A percentile compares a stretch with the other conserved stretches of the same genome.
phyloP scores from a whole-genome alignment of 164 flowering plant genomes.

The Tinospora cordifolia region DNA sequence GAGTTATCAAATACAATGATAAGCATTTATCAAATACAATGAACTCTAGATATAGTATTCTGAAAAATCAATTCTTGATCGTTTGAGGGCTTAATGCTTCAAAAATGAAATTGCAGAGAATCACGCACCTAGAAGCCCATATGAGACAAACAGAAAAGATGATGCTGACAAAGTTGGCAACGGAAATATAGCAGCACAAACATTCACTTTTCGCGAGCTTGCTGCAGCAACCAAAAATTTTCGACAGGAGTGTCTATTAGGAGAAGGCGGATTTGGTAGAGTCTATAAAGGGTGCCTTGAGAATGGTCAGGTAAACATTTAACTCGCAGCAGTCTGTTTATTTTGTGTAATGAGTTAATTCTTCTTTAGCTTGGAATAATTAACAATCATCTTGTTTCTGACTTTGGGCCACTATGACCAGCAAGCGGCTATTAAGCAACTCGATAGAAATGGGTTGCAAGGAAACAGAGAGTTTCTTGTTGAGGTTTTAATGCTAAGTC shows the following conservation, averaged over 20 bases:
- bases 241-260: constrained; percentile 25
- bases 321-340: neutral
- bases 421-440: constrained; percentile 33
- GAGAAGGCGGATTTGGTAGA: constrained; percentile 36
- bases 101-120: constrained; percentile 25
- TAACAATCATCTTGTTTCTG: neutral
- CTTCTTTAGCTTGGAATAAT: neutral
- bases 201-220: constrained; percentile 29
- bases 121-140: constrained; percentile 11
- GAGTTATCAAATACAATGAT: neutral
- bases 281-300: constrained; percentile 30
- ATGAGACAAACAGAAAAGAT: constrained; percentile 16
- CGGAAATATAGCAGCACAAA: constrained; percentile 32
- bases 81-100: neutral
- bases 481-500: constrained; percentile 31
- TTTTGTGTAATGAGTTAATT: neutral
- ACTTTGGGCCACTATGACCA: constrained; percentile 13
- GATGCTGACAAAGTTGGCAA: constrained; percentile 20
- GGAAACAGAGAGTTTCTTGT: constrained; percentile 34
- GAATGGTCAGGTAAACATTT: constrained; percentile 20
- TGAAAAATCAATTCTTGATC: neutral
- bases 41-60: neutral
- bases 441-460: constrained; percentile 32
- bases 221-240: constrained; percentile 32
- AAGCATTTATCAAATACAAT: neutral